Evolutionary conservation across 2,329 filamentous ascomycete species (phyloP).

Genomic region (Capronia epimyces): DNA sequence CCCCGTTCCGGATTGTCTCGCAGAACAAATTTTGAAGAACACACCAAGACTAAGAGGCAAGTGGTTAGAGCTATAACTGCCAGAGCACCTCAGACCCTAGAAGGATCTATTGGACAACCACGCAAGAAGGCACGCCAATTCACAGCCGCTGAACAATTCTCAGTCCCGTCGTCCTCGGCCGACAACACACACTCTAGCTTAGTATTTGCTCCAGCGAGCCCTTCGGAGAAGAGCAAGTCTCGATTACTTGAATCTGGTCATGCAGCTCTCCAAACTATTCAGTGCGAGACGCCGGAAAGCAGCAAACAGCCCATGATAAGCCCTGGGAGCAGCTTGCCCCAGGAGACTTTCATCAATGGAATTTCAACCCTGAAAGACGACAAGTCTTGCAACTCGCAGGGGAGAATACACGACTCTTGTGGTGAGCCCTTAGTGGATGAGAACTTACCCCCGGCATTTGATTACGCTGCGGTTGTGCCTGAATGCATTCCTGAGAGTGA

Average conservation of each 20-base stretch:
- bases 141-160: background rate
- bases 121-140: slow-evolving; percentile 4
- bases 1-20: background rate
- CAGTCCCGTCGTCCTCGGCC: background rate
- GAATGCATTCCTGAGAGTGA: slow-evolving; percentile 12
- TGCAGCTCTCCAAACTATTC: too few species aligned
- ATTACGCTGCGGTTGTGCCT: slow-evolving; percentile 16
- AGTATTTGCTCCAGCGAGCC: background rate
- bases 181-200: background rate
- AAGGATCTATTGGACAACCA: background rate
- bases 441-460: slow-evolving; percentile 2
- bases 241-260: too few species aligned
- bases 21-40: slow-evolving; percentile 19
- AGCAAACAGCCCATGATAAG: too few species aligned
- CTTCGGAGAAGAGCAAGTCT: background rate
- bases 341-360: too few species aligned
- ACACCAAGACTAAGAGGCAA: slow-evolving; percentile 18
- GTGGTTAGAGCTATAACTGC: slow-evolving; percentile 10
- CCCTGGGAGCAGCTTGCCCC: too few species aligned
- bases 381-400: too few species aligned
- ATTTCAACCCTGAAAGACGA: too few species aligned
- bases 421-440: background rate
- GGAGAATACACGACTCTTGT: too few species aligned
- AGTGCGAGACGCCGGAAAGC: too few species aligned
- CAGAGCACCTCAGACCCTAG: background rate